These are phyloP conservation scores for Colletotrichum liriopes DNA, from an alignment of 2,329 filamentous ascomycete genomes.

Conservation along the genomic window DNA sequence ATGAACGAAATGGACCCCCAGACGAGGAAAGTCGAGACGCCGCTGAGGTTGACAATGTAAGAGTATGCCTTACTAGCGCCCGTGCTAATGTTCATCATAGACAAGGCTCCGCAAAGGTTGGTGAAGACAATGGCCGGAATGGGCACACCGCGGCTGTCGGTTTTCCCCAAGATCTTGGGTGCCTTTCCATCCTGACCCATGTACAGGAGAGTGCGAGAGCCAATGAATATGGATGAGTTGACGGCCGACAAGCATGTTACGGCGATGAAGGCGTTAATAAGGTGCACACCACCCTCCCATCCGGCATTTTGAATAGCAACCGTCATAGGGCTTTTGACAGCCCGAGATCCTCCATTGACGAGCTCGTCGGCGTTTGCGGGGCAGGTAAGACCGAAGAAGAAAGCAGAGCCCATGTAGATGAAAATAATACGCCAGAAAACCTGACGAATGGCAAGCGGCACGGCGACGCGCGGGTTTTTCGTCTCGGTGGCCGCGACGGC, in stretches of 20 bases:
- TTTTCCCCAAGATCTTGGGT: conserved; percentile 78
- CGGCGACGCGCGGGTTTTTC: conserved; percentile 69
- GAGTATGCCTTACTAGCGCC: conserved; percentile 76
- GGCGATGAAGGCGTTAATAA: conserved; percentile 85
- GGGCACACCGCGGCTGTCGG: conserved; percentile 75
- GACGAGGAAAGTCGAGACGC: conserved; percentile 80
- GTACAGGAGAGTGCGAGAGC: conserved; percentile 80
- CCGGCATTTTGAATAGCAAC: conserved; percentile 82
- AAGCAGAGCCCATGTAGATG: conserved; percentile 78
- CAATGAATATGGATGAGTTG: conserved; percentile 85
- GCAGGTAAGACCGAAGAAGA: conserved; percentile 83
- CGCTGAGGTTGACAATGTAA: conserved; percentile 80
- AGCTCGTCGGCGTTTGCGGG: conserved; percentile 78
- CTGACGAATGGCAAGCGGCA: conserved; percentile 72
- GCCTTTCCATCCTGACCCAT: conserved; percentile 83
- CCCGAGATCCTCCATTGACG: conserved; percentile 72
- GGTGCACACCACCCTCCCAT: conserved; percentile 80
- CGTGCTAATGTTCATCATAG: conserved; percentile 82
- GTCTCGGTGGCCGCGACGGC: conserved; percentile 76
- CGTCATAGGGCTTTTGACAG: conserved; percentile 81
- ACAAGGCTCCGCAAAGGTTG: conserved; percentile 79
- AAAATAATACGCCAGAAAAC: conserved; percentile 75
- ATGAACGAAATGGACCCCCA: conserved; percentile 81
- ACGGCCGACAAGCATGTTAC: conserved; percentile 80
- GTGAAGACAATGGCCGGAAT: conserved; percentile 76